Conservation (phyloP, 2,329 filamentous ascomycete species). For the Alternaria alternata region DNA sequence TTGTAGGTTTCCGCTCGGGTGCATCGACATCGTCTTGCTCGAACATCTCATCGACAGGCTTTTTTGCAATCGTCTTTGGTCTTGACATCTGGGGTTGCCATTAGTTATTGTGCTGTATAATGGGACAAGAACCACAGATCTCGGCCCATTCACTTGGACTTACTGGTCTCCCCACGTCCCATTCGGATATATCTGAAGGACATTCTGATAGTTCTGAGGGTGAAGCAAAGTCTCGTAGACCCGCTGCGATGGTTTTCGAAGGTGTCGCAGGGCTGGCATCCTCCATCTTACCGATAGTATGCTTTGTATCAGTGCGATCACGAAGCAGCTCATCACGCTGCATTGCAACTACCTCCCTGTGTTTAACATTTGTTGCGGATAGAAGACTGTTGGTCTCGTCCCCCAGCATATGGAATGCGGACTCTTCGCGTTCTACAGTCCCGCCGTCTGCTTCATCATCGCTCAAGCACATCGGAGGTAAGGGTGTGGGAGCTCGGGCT, state of each 20-base stretch:
- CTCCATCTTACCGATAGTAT: slow-evolving; percentile 19
- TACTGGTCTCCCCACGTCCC: slow-evolving; percentile 18
- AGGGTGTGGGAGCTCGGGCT: slow-evolving; percentile 30
- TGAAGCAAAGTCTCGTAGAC: background rate
- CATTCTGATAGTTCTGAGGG: slow-evolving; percentile 24
- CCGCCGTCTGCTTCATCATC: slow-evolving; percentile 10
- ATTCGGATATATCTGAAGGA: slow-evolving; percentile 29
- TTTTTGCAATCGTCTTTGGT: background rate
- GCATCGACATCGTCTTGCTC: background rate
- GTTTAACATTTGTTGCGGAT: background rate
- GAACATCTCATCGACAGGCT: background rate
- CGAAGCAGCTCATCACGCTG: slow-evolving; percentile 12
- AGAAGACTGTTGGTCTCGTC: background rate
- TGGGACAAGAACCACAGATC: background rate
- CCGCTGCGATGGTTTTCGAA: background rate
- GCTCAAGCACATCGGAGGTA: slow-evolving; percentile 23
- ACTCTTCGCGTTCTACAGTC: background rate
- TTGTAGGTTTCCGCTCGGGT: slow-evolving; percentile 1
- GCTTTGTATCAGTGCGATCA: slow-evolving; percentile 2
- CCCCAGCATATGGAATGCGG: background rate
- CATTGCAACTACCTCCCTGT: background rate
- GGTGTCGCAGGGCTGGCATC: background rate
- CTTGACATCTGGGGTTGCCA: background rate
- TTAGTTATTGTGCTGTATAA: background rate
- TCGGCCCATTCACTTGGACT: background rate